Evolutionary conservation across 2,329 filamentous ascomycete genomes (phyloP).

Genomic region (Piedraia hortae): DNA sequence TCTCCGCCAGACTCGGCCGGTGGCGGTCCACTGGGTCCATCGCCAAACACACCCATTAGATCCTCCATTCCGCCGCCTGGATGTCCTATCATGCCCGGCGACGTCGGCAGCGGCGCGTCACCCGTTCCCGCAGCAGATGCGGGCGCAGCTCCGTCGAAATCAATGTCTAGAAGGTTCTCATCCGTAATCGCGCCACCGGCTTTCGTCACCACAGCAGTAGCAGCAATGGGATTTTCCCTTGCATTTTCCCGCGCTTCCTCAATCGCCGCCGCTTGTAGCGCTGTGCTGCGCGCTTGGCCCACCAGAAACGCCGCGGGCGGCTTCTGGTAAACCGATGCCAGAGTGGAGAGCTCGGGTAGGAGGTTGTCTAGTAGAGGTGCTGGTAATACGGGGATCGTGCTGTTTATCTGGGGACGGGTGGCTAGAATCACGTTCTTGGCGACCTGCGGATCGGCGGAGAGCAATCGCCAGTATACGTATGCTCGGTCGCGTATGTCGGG

Average conservation of each 20-base stretch:
- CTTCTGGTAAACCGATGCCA: slow-evolving; percentile 96
- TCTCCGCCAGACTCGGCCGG: too few species aligned
- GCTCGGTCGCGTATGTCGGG: slow-evolving; percentile 90
- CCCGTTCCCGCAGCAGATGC: slow-evolving; percentile 38
- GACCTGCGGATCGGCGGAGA: slow-evolving; percentile 73
- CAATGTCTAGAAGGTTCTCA: slow-evolving; percentile 86
- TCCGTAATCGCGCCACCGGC: slow-evolving; percentile 18
- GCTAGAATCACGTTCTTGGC: slow-evolving; percentile 85
- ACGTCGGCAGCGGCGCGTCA: slow-evolving; percentile 28
- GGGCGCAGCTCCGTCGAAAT: slow-evolving; percentile 78
- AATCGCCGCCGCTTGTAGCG: slow-evolving; percentile 83
- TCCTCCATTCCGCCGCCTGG: slow-evolving; percentile 44
- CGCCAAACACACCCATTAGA: slow-evolving; percentile 42
- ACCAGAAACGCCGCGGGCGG: slow-evolving; percentile 91
- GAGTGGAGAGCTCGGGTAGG: slow-evolving; percentile 71
- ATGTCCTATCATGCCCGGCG: slow-evolving; percentile 15
- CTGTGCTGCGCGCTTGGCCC: slow-evolving; percentile 82
- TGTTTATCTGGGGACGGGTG: slow-evolving; percentile 77
- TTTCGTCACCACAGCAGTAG: slow-evolving; percentile 43
- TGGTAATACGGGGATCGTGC: slow-evolving; percentile 76
- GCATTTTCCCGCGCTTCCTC: slow-evolving; percentile 85
- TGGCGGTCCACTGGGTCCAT: slow-evolving; percentile 10
- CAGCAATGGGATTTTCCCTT: slow-evolving; percentile 79
- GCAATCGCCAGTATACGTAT: slow-evolving; percentile 91
- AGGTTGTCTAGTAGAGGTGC: slow-evolving; percentile 63